A percentile compares a stretch with the other conserved stretches of the same genome.
These are phyloP conservation scores for Penicillium sp. DNA, from an alignment of 2,329 filamentous ascomycete genomes.

Conservation along the genomic window DNA sequence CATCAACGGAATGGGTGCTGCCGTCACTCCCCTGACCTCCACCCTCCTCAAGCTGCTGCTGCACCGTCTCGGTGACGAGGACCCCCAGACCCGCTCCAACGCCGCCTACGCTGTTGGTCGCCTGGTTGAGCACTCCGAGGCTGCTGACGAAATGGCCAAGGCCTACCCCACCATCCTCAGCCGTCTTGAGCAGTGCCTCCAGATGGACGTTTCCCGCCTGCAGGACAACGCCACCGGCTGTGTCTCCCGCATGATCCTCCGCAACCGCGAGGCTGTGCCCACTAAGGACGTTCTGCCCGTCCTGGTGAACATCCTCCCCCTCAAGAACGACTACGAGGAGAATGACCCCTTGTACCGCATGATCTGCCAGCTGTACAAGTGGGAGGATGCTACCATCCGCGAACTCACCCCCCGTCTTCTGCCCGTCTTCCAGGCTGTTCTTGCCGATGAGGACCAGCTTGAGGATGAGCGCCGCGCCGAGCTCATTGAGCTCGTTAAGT, in stretches of 20 bases:
- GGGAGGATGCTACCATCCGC: constrained; percentile 47
- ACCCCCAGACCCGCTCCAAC: constrained; percentile 90
- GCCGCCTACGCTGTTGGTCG: constrained; percentile 89
- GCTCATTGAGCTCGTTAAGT: constrained; percentile 50
- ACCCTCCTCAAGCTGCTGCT: constrained; percentile 76
- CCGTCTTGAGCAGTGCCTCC: constrained; percentile 83
- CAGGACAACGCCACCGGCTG: constrained; percentile 94
- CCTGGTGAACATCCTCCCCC: constrained; percentile 74
- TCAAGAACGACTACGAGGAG: constrained; percentile 94
- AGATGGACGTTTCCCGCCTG: constrained; percentile 74
- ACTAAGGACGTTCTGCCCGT: constrained; percentile 78
- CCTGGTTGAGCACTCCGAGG: constrained; percentile 76
- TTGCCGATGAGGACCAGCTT: constrained; percentile 48
- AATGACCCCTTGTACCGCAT: constrained; percentile 92
- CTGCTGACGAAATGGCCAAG: constrained; percentile 70
- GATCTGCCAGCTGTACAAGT: constrained; percentile 75
- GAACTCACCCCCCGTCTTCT: constrained; percentile 48
- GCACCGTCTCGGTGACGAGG: constrained; percentile 85
- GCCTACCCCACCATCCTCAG: constrained; percentile 74
- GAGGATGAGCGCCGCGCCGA: constrained; percentile 50
- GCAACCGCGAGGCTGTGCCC: constrained; percentile 79
- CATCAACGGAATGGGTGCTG: constrained; percentile 76
- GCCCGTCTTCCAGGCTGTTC: constrained; percentile 49
- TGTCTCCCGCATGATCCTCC: constrained; percentile 86
- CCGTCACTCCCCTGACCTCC: constrained; percentile 78